Evolutionary conservation across 2,329 filamentous ascomycete genomes (phyloP), one percentile per base, ranked within the genome.

Genomic region (Cercospora zeina): DNA sequence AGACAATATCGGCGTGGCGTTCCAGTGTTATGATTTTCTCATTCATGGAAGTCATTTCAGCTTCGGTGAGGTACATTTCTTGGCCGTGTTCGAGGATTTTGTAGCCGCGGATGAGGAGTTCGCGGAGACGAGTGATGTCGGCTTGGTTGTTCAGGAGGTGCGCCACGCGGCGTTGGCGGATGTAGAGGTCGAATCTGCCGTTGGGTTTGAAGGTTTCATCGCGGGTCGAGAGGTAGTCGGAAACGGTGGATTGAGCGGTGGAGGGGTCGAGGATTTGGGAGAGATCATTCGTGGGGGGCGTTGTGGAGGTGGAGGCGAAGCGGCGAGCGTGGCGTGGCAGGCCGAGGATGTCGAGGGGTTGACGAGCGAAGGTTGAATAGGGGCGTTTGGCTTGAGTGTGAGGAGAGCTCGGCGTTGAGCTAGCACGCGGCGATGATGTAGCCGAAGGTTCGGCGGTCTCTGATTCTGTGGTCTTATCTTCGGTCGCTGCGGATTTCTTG

Each of bases 221-320:
- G 24, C 66, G 63, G 16, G 64, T 39, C 39, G 59, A 57, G 47
- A 70, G 62, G 60, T 66, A 71, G 62, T 70, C 68, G 19, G 60
- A 66, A 1, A 69, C 63, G n/a, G 65, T 70, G n/a, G 45, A 64
- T 30, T 66, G 60, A 4, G 59, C 54, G 5, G 62, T 65, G 10
- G 60, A 50, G 2, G 64, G 64, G 10, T 67, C 63, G 30, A 67
- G 59, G 4, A 62, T n/a, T 27, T 21, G 24, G 53, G 56, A 51
- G 33, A 59, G 54, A 9, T 57, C 33, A 14, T 53, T 5, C 14
- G 21, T 10, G 9, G 8, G 2, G 8, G 16, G 16, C 2, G 33
- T 11, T 24, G 45, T 36, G 16, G 33, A 53, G 9, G 54, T 55
- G 54, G 65, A 47, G 30, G 47, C 56, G 34, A 16, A 36, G 33